Base-by-base conservation (phyloP, 208 protist species). In the Tritrichomonas foetus region DNA sequence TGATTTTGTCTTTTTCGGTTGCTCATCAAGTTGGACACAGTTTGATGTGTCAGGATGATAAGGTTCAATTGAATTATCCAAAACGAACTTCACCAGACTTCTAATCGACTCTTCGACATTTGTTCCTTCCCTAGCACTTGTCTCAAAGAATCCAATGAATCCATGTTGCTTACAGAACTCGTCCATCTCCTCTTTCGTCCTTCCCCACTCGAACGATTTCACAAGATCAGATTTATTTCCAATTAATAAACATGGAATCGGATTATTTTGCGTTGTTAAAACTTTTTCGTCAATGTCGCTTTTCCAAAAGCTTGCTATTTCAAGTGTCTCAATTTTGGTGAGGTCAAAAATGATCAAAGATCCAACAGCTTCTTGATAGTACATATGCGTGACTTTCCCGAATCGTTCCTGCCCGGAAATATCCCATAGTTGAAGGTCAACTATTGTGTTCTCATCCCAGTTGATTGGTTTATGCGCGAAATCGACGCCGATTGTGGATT, bases 271-370 rank as follows among this genome's bases (percentile, higher is more conserved):
- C 13, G 39, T 33, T 20, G 75, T 61, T 25, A 84, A 92, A 47
- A 94, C 93, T 80, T 94, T 94, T 44, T 16, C n/a, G 11, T 94
- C 93, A 36, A 94, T 66, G 66, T 94, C 93, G 20, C 55, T 75
- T 33, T 94, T 94, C 93, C 93, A 94, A 36, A 84, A n/a, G 27
- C 33, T 93, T 9, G 47, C 93, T 74, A 33, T 69, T 1, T 94
- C 53, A 22, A 94, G 41, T 25, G 72, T 94, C 16, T 92, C 22
- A 61, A 78, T 53, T 33, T 44, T 57, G 36, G 44, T 94, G 66
- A 94, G 50, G 93, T 94, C 93, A 27, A 93, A 94, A 2, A 94
- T 39, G 41, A 94, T 64, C 22, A 66, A 66, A 22, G 93, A 69
- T 61, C 61, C 93, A 39, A 92, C 61, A 2, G 66, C 69, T 61